phyloP scores from a whole-genome alignment of 139 green algal genomes.

The Micractinium conductrix region DNA sequence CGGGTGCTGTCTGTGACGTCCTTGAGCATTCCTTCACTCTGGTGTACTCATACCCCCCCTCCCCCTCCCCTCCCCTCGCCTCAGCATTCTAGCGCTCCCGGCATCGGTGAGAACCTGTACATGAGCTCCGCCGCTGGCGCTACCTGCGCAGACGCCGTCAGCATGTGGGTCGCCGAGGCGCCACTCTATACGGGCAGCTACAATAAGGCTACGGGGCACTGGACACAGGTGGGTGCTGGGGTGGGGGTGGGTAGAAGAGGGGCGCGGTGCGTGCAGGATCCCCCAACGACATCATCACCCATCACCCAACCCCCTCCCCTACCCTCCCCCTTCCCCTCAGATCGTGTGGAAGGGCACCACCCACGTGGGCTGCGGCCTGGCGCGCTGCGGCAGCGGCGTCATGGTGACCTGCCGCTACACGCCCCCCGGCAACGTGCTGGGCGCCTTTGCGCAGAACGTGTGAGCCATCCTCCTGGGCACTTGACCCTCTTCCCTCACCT shows the following conservation, averaged over 20 bases:
- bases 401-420: constrained; percentile 4
- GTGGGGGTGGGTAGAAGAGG: background rate
- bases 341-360: constrained; percentile 10
- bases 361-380: constrained; percentile 4
- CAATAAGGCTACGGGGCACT: background rate
- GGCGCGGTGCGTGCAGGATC: background rate
- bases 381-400: background rate
- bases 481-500: no score
- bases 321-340: background rate
- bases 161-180: constrained; percentile 5
- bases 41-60: background rate
- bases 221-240: background rate
- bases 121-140: background rate
- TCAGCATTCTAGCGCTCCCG: constrained; percentile 1
- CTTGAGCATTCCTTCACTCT: no score
- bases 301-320: background rate
- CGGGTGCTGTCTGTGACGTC: no score
- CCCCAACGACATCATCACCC: background rate
- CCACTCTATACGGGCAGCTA: background rate
- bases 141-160: background rate
- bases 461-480: background rate
- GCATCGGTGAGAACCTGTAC: constrained; percentile 2
- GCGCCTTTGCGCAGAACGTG: background rate
- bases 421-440: constrained; percentile 8
- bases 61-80: background rate